Base-by-base conservation (phyloP, 2,329 filamentous ascomycete genomes). In the Penicillium rolfsii region DNA sequence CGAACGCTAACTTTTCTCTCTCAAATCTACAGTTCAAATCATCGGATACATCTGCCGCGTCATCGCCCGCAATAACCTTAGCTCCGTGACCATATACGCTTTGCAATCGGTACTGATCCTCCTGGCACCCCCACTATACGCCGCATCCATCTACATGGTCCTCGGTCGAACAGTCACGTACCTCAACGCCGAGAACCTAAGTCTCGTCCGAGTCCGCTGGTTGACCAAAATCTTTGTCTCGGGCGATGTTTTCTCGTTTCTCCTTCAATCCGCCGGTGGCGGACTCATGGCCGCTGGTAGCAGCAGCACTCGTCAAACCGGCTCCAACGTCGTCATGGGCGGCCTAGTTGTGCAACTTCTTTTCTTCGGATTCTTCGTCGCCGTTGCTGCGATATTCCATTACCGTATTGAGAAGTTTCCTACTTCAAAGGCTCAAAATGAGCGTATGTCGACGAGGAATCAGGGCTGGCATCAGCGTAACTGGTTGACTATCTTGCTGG, bases 301-400 rank as follows among this genome's bases (percentile, higher is more conserved):
- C 1, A 62, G 54, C 7, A 55, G 59, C 36, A 58, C 61, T 26
- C 67, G 65, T 28, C 40, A 64, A 1, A 61, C 52, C 3, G 72
- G 72, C 16, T 64, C 68, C 16, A 66, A 73, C 24, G 76, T 88
- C 53, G 81, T 89, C 24, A 73, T 88, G 5, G 82, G 67, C 1
- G 86, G 87, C 1, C 74, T 89, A 1, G 73, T 84, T 46, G 71
- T 88, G 19, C 87, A 89, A 67, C 79, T 89, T 33, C 52, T 85
- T 52, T 80, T 84, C 61, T 87, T 89, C 61, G 80, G 78, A 24
- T 74, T 87, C 52, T 89, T 89, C 68, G 74, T 84, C 46, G 60
- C 80, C 5, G 80, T 81, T 2, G 79, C 84, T 0, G 66, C 78
- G 1, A 59, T 83, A 0, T 87, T 87, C 72, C 81, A 87, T 63